Base-by-base conservation (phyloP, 2,329 filamentous ascomycete species). In the Xylariales sp. region DNA sequence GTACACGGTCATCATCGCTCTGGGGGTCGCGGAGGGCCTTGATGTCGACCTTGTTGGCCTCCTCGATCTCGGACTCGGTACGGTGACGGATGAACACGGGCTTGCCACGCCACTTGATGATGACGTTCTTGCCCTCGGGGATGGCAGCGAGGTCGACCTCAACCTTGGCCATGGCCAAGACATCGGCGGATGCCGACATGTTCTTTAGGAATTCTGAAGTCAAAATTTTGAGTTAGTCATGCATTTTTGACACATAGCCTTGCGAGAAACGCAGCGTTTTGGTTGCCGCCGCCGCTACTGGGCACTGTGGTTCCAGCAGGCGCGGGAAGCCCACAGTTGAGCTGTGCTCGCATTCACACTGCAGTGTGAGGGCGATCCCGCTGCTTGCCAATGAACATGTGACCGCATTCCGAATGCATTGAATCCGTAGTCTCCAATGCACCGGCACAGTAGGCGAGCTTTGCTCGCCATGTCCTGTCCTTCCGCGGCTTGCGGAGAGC, bases 41-140 rank as follows among this genome's bases (percentile, higher is more conserved):
- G 67, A 94, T 77, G 65, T 94, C 85, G 66, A 88, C 80, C 62
- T 83, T 78, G 72, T 96, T 89, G 66, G 93, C 93, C 70, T 96
- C 87, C 60, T 89, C 81, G 72, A 98, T 97, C 75, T 98, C 93
- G 59, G 78, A 75, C 58, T 81, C 70, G 56, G 93, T 98, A 62
- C 93, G 88, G 84, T 98, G 93, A 67, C 93, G 90, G 81, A 98
- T 89, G 78, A 98, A 98, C 66, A 98, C 89, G 67, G 93, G 93
- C 86, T 98, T 98, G 67, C 93, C 93, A 77, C 93, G 87, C 93
- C 93, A 98, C 77, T 98, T 98, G 78, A 98, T 95, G 67, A 98
- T 94, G 65, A 98, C 93, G 75, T 98, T 98, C 86, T 97, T 98
- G 79, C 93, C 93, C 77, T 97, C 91, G 47, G 93, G 93, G 58